phyloP scores from a whole-genome alignment of 225 moss, liverwort and hornwort genomes.

The Physcomitrium patens region DNA sequence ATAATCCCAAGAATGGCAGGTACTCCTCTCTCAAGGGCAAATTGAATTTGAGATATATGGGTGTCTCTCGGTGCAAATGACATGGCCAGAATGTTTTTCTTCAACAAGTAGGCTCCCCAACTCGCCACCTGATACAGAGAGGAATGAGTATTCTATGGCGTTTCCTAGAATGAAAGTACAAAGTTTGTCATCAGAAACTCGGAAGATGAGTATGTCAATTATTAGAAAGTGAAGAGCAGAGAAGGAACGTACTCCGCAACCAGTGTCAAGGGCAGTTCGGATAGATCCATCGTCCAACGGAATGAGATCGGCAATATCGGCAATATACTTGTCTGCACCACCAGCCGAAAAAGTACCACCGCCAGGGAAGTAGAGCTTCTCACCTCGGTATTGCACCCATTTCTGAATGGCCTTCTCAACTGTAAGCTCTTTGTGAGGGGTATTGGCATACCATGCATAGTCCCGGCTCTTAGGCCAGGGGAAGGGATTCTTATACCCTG shows the following conservation, averaged over 20 bases:
- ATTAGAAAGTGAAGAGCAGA: background rate
- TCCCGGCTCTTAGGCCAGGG: constrained; percentile 81
- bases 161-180: background rate
- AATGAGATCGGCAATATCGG: constrained; percentile 80
- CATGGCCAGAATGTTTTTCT: constrained; percentile 78
- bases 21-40: constrained; percentile 89
- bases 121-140: constrained; percentile 71
- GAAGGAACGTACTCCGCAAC: constrained; percentile 71
- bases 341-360: constrained; percentile 88
- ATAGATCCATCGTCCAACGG: constrained; percentile 76
- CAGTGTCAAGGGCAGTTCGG: constrained; percentile 88
- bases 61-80: constrained; percentile 91
- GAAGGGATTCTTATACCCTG: constrained; percentile 79
- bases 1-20: constrained; percentile 88
- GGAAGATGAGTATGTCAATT: background rate
- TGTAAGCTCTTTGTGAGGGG: constrained; percentile 89
- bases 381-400: constrained; percentile 83
- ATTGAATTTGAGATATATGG: constrained; percentile 90
- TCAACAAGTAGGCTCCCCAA: constrained; percentile 88
- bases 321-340: constrained; percentile 85
- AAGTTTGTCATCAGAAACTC: too few species aligned
- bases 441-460: constrained; percentile 75
- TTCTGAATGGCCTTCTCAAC: constrained; percentile 96
- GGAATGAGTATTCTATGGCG: too few species aligned
- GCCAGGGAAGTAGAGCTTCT: constrained; percentile 88